phyloP scores from a whole-genome alignment of 345 rosid genomes.

The Erysimum cheiranthoides region DNA sequence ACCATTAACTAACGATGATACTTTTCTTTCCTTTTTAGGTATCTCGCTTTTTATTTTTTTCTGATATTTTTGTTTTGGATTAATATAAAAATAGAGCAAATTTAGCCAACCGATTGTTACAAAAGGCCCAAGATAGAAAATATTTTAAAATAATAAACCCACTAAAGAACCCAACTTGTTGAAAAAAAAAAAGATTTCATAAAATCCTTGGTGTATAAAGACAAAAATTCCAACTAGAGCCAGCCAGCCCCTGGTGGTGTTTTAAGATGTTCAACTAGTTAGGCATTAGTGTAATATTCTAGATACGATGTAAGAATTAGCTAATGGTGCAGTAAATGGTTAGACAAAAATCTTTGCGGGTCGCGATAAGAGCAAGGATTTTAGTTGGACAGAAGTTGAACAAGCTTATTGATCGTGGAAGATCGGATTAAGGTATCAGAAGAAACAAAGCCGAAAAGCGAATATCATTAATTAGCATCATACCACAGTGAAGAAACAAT shows the following conservation, averaged over 20 bases:
- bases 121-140: slow-evolving; percentile 5
- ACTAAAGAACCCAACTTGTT: neutral
- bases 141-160: neutral
- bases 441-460: neutral
- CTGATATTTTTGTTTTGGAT: neutral
- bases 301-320: no score
- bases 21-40: slow-evolving; percentile 31
- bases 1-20: slow-evolving; percentile 27
- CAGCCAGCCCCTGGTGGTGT: neutral
- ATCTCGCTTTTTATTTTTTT: slow-evolving; percentile 21
- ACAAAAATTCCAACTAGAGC: neutral
- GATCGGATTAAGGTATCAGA: neutral
- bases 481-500: neutral
- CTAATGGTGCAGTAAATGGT: no score
- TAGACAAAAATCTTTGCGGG: no score
- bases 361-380: no score
- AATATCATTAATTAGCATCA: neutral
- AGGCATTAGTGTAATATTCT: neutral
- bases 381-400: neutral
- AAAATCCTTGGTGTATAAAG: neutral
- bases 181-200: neutral
- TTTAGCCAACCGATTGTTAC: neutral
- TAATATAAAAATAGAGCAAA: neutral
- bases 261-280: neutral
- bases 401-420: neutral